Percentiles rank a stretch among this genome's conserved stretches.
phyloP scores from a whole-genome alignment of 129 eudicot species.

The Centrapalus pauciflorus region DNA sequence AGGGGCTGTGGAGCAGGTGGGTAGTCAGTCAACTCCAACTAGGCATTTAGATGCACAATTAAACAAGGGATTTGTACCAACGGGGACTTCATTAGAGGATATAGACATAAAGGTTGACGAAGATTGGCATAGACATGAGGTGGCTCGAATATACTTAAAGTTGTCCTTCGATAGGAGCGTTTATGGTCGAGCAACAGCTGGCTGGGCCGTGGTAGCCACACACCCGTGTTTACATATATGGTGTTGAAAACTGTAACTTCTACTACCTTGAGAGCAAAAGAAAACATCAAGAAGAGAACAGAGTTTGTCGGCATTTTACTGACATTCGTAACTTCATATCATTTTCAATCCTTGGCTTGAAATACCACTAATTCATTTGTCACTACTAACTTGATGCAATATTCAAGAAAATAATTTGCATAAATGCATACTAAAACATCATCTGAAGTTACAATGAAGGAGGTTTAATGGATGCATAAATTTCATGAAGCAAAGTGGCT shows the following conservation, averaged over 20 bases:
- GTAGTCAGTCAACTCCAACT: background rate
- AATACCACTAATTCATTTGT: background rate
- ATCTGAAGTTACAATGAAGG: background rate
- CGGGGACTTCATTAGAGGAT: background rate
- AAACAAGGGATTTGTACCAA: background rate
- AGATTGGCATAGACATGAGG: background rate
- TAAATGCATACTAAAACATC: conserved; percentile 1
- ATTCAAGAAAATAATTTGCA: background rate
- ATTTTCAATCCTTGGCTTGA: too few relatives aligned
- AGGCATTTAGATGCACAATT: background rate
- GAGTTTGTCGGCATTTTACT: too few relatives aligned
- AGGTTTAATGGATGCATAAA: background rate
- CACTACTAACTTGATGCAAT: background rate
- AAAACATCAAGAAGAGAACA: too few relatives aligned
- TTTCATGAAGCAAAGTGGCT: background rate
- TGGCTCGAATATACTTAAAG: background rate
- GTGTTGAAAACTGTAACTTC: background rate
- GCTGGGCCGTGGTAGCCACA: background rate
- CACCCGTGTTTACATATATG: background rate
- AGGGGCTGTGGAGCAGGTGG: background rate
- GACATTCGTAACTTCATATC: too few relatives aligned
- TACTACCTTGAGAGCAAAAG: background rate
- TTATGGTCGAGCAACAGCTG: background rate
- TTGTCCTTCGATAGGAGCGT: background rate
- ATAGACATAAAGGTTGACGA: background rate